Percentiles rank a stretch among this genome's conserved stretches.
Evolutionary conservation across 768 basidiomycete species (phyloP).

Genomic region (Trametopsis cervina): DNA sequence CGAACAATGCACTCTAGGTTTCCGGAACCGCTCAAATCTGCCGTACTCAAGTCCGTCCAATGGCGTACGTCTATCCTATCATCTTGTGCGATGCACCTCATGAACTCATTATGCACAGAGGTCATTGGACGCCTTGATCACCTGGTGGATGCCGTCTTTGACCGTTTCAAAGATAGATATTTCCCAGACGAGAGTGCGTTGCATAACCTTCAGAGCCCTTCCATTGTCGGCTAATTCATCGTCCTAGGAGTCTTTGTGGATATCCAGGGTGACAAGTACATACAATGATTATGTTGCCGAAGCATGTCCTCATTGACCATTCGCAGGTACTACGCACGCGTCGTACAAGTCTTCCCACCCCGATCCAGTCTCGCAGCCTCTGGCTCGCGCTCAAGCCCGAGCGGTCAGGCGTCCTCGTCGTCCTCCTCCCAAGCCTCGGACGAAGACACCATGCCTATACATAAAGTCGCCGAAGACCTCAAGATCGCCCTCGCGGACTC

Average conservation of each 20-base stretch:
- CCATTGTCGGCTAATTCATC: not conserved
- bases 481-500: constrained; percentile 68
- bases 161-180: constrained; percentile 95
- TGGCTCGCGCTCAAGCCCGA: constrained; percentile 5
- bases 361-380: constrained; percentile 12
- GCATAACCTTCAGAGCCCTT: not conserved
- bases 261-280: constrained; percentile 78
- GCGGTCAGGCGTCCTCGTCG: constrained; percentile 28
- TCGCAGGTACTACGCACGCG: constrained; percentile 70
- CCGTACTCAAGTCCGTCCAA: constrained; percentile 88
- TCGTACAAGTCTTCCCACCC: constrained; percentile 73
- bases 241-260: constrained; percentile 79
- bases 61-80: constrained; percentile 81
- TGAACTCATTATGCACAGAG: constrained; percentile 45
- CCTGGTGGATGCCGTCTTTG: constrained; percentile 90
- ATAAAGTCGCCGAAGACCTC: constrained; percentile 75
- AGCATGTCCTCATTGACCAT: constrained; percentile 14
- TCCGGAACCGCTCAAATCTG: constrained; percentile 86
- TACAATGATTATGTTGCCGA: constrained; percentile 8
- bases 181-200: constrained; percentile 82
- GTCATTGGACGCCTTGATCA: constrained; percentile 95
- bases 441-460: constrained; percentile 35
- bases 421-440: constrained; percentile 29
- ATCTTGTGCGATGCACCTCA: not conserved
- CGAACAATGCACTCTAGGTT: constrained; percentile 86